phyloP scores from a whole-genome alignment of 2,329 filamentous ascomycete species.

The Colletotrichum tabaci region DNA sequence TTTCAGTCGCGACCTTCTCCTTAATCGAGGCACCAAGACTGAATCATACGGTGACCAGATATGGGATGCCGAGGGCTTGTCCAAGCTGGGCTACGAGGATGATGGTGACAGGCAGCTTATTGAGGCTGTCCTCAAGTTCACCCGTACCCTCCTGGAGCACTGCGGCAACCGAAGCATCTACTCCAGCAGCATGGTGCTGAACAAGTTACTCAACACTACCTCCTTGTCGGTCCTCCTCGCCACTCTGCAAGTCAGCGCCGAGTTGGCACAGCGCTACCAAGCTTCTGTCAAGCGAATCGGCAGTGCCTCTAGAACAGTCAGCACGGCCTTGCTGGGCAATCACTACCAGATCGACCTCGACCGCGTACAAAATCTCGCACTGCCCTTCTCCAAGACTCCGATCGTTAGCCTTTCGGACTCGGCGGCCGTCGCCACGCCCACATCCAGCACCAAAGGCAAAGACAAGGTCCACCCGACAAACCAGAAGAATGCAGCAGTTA shows the following conservation, averaged over 20 bases:
- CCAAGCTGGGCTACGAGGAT: constrained; percentile 73
- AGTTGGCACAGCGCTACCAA: constrained; percentile 93
- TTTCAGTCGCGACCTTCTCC: constrained; percentile 78
- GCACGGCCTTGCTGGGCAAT: constrained; percentile 81
- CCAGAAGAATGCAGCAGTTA: constrained; percentile 66
- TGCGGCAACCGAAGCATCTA: constrained; percentile 98
- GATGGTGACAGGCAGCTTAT: constrained; percentile 88
- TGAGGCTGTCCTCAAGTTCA: constrained; percentile 87
- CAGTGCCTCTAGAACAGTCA: constrained; percentile 76
- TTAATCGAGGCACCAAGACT: constrained; percentile 69
- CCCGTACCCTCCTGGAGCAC: constrained; percentile 88
- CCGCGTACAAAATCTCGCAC: constrained; percentile 85
- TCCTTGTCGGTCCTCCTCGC: constrained; percentile 83
- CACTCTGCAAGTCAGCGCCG: constrained; percentile 84
- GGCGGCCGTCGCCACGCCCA: constrained; percentile 65
- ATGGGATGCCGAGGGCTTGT: constrained; percentile 64
- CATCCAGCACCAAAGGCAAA: constrained; percentile 79
- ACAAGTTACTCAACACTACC: constrained; percentile 90
- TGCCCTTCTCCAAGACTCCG: constrained; percentile 84
- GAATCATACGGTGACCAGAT: constrained; percentile 65
- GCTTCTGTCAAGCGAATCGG: constrained; percentile 85
- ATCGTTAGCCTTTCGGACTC: constrained; percentile 67
- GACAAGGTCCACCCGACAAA: constrained; percentile 70
- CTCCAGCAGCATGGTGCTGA: constrained; percentile 90
- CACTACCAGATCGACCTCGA: constrained; percentile 88